Evolutionary conservation across 2,329 filamentous ascomycete species (phyloP), one percentile per base, ranked within the genome.

Genomic region (Allantophomopsis cytisporea): DNA sequence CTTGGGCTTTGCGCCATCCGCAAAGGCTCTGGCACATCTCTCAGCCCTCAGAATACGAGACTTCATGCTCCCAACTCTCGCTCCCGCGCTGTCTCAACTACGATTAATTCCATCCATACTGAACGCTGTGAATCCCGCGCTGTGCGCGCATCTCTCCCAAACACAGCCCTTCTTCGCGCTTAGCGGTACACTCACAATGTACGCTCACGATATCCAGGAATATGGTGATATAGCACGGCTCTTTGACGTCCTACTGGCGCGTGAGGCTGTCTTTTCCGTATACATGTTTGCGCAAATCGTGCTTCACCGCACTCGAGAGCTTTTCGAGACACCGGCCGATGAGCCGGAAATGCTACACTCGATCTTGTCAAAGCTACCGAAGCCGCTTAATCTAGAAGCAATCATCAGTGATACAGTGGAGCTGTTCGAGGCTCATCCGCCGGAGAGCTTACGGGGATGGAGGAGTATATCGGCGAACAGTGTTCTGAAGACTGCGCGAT

Each of bases 281-380:
- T 98, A 98, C 59, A 70, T 96, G 40, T 96, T 94, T 60, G 86
- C 87, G 1, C 82, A 85, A 54, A 88, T 94, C 45, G 78, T 94
- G 33, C 68, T 94, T 28, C 76, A 79, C 35, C 80, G 89, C 31
- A 80, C 83, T 41, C 72, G 76, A 28, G 87, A 95, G 59, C 71
- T 98, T n/a, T 73, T 96, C 46, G 81, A 84, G 38, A 83, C 86
- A n/a, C 75, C 80, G 2, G 60, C 68, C 15, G 83, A 93, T 47
- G 87, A 94, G 56, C 81, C 85, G 6, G 89, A 96, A 53, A 93
- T 98, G 74, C 71, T 98, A 17, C 87, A 94, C 57, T 83, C 80
- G 43, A 79, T 84, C 30, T 73, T 98, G 11, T 85, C 84, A 33
- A 94, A 91, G 58, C 70, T 98, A 6, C 91, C 91, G 1, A 71